These are phyloP conservation scores for Haplographium delicatum DNA, from an alignment of 495 filamentous ascomycete species.

Conservation along the genomic window DNA sequence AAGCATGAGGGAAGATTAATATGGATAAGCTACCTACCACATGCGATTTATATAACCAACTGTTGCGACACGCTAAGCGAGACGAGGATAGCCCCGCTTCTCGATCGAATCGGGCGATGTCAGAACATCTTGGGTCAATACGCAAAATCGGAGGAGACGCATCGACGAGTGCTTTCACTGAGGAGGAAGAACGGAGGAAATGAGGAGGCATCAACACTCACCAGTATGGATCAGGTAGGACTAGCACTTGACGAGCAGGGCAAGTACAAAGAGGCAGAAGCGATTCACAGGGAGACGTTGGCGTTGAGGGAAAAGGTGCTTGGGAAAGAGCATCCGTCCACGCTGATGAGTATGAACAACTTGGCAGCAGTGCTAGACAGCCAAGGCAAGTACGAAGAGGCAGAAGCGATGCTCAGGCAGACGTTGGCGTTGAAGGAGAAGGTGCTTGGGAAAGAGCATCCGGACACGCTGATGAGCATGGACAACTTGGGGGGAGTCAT, in stretches of 20 bases:
- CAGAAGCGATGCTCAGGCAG: not conserved
- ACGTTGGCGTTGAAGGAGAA: not conserved
- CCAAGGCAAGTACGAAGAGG: conserved; percentile 1
- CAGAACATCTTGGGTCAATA: conserved; percentile 6
- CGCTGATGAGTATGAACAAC: not conserved
- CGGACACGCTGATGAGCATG: not conserved
- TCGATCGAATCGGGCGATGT: conserved; percentile 12
- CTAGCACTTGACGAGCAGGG: conserved; percentile 1
- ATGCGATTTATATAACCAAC: conserved; percentile 1
- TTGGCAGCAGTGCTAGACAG: not conserved
- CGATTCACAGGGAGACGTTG: not conserved
- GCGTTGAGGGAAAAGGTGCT: not conserved
- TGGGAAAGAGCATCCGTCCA: not conserved
- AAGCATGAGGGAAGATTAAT: not conserved
- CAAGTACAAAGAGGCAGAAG: conserved; percentile 5
- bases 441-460: conserved; percentile 12
- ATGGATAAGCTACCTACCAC: conserved; percentile 7
- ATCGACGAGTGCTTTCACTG: conserved; percentile 7
- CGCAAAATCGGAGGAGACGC: not conserved
- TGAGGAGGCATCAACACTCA: conserved; percentile 4
- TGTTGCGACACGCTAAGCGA: not conserved
- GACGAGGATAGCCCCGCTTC: conserved; percentile 1
- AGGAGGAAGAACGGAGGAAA: conserved; percentile 18
- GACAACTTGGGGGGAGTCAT: not conserved
- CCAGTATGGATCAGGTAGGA: conserved; percentile 6